These are phyloP conservation scores for Delphinella strobiligena DNA, from an alignment of 2,329 filamentous ascomycete species.

Conservation along the genomic window DNA sequence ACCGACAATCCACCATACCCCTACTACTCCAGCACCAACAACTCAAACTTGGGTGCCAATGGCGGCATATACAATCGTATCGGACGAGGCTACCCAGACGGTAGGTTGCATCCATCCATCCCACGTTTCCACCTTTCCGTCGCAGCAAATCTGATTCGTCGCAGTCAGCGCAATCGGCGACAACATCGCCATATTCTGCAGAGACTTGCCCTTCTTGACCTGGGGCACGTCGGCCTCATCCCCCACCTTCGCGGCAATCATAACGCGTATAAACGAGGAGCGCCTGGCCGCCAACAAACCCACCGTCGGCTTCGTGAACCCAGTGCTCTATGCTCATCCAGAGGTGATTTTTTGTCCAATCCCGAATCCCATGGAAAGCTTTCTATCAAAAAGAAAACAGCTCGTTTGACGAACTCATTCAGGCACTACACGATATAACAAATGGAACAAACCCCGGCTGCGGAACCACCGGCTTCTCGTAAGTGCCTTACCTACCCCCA, in stretches of 20 bases:
- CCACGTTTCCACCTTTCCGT: background rate
- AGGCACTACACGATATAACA: conserved; percentile 8
- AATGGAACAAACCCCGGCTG: conserved; percentile 9
- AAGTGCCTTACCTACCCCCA: background rate
- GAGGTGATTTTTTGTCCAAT: too few relatives aligned
- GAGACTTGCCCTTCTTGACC: conserved; percentile 13
- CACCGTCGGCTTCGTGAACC: conserved; percentile 19
- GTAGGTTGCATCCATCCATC: background rate
- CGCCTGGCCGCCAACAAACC: conserved; percentile 15
- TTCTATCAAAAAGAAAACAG: too few relatives aligned
- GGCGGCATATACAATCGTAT: conserved; percentile 17
- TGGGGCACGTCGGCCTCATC: conserved; percentile 18
- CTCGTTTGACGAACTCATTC: too few relatives aligned
- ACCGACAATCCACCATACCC: conserved; percentile 15
- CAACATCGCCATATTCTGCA: conserved; percentile 7
- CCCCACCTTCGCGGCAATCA: conserved; percentile 15
- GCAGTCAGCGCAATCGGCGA: conserved; percentile 12
- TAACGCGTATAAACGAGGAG: conserved; percentile 19
- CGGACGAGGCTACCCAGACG: conserved; percentile 17
- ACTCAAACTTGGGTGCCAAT: conserved; percentile 12
- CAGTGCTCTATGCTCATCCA: conserved; percentile 10
- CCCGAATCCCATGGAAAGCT: too few relatives aligned
- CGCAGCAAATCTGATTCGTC: conserved; percentile 14
- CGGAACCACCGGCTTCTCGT: conserved; percentile 8
- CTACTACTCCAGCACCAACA: conserved; percentile 12